phyloP scores from a whole-genome alignment of 1,284 basidiomycete genomes.

The Tremellales sp. region DNA sequence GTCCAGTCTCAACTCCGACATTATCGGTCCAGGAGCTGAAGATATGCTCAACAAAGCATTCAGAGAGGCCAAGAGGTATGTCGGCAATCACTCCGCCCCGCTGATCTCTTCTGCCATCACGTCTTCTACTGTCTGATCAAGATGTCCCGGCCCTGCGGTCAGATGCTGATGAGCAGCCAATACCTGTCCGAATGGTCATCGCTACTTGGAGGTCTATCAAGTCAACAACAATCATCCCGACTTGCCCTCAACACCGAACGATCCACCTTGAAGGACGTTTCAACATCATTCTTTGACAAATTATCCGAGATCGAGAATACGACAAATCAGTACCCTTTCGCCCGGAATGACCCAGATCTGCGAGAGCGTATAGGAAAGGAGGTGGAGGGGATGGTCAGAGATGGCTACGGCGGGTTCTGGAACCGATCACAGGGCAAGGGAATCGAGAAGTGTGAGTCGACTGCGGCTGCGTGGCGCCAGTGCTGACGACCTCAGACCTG shows the following conservation, averaged over 20 bases:
- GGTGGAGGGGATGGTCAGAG: constrained; percentile 33
- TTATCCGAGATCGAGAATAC: constrained; percentile 39
- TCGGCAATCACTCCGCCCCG: not conserved
- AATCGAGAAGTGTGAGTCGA: constrained; percentile 37
- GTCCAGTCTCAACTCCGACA: constrained; percentile 38
- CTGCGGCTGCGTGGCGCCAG: constrained; percentile 4
- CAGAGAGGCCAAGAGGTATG: constrained; percentile 41
- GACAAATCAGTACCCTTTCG: constrained; percentile 32
- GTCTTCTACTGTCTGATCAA: not conserved
- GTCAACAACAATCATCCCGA: constrained; percentile 18
- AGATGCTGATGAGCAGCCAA: constrained; percentile 14
- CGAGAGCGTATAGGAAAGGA: constrained; percentile 42
- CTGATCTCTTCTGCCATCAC: not conserved
- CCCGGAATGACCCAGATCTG: constrained; percentile 41
- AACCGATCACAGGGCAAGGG: constrained; percentile 28
- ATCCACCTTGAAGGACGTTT: constrained; percentile 43
- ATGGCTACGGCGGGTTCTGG: constrained; percentile 30
- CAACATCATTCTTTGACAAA: constrained; percentile 42
- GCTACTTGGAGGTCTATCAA: constrained; percentile 31
- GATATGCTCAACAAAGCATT: constrained; percentile 46
- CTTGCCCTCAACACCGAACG: constrained; percentile 29
- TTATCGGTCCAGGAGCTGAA: constrained; percentile 45
- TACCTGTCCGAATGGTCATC: constrained; percentile 40
- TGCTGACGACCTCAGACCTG: constrained; percentile 23
- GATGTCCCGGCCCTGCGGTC: not conserved